Evolutionary conservation across 352 stramenopile species (phyloP), one percentile per base, ranked within the genome.

Genomic region (Phytophthora capsici): DNA sequence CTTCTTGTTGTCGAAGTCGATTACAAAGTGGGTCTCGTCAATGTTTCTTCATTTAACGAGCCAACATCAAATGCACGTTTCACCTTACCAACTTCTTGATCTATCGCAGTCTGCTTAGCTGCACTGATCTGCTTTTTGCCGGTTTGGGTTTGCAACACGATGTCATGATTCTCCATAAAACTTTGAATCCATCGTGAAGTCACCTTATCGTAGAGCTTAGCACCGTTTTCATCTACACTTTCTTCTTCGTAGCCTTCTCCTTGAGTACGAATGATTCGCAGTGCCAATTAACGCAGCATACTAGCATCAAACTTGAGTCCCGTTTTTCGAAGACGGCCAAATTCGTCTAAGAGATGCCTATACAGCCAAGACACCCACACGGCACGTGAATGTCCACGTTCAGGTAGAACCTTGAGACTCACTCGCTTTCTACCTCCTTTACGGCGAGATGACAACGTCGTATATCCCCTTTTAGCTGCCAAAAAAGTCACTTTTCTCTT

Each of bases 1-100:
- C 26, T 65, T 71, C 2, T 43, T 46, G 40, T 64, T 61, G 50
- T 71, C 49, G 13, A 69, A 60, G 46, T 66, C 56, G 14, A 77
- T 58, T 3, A 71, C 32, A 25, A 78, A 72, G 37, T 74, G 56
- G 0, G 65, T 72, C 28, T 78, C 58, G 37, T 78, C 65, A 8
- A 78, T 1, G 36, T 30, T 13, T 66, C 57, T 19, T 76, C 53
- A 26, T 76, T 56, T 1, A 76, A 44, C 3, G 46, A 40, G 6
- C 58, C 63, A 2, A 30, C 54, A 1, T 60, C 32, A 47, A 80
- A 80, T 1, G 43, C 49, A 2, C 50, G 38, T 17, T 69, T 49
- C 16, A 74, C 12, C 20, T 55, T 46, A 16, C 55, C 59, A 6
- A 78, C 51, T 17, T 55, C 20, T n/a, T 25, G 45, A 47, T 61